A percentile compares a stretch with the other conserved stretches of the same genome.
phyloP scores from a whole-genome alignment of 129 eudicot genomes.

The Lactuca sativa region DNA sequence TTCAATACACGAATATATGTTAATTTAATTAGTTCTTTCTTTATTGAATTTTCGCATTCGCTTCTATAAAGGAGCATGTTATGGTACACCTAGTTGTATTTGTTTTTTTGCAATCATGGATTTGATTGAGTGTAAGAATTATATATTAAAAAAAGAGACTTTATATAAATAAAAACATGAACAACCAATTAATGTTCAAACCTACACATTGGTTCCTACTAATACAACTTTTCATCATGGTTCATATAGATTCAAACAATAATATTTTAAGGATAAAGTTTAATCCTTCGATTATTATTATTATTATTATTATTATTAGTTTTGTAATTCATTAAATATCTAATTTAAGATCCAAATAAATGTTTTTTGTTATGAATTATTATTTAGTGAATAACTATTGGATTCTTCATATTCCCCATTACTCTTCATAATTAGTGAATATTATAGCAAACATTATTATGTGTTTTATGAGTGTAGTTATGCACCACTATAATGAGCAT shows the following conservation, averaged over 20 bases:
- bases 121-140: slow-evolving; percentile 17
- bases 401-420: too few relatives aligned
- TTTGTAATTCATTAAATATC: not conserved
- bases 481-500: too few relatives aligned
- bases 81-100: slow-evolving; percentile 35
- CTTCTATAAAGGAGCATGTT: slow-evolving; percentile 36
- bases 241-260: not conserved
- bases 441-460: too few relatives aligned
- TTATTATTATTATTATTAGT: not conserved
- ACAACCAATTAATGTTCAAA: slow-evolving; percentile 30
- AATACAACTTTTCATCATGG: not conserved
- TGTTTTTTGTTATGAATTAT: too few relatives aligned
- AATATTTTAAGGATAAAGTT: not conserved
- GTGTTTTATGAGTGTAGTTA: too few relatives aligned
- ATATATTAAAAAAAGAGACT: slow-evolving; percentile 9
- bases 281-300: not conserved
- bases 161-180: slow-evolving; percentile 5
- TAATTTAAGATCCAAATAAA: too few relatives aligned
- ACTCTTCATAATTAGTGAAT: too few relatives aligned
- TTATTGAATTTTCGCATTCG: slow-evolving; percentile 5
- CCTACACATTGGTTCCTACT: slow-evolving; percentile 15
- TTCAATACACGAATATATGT: not conserved
- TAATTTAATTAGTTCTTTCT: not conserved
- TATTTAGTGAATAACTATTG: too few relatives aligned
- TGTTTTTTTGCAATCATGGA: slow-evolving; percentile 39